Base-by-base conservation (phyloP, 192 early-diverging fungal species). In the Chytriomyces hyalinus region DNA sequence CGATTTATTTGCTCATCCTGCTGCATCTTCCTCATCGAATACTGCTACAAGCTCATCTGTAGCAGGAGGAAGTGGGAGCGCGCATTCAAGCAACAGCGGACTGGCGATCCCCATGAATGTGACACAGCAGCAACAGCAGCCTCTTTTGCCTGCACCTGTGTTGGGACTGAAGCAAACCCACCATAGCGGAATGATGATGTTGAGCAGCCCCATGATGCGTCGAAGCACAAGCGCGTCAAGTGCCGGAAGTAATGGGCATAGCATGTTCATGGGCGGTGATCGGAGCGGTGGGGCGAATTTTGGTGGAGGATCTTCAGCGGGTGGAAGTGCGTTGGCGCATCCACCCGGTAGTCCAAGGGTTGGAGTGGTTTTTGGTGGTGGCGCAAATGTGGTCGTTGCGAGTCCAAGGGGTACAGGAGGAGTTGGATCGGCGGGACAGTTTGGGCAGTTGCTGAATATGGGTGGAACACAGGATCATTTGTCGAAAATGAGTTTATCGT, bases 391-490 rank as follows among this genome's bases (percentile, higher is more conserved):
- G 44, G 49, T 68, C 43, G 64, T 67, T n/a, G 65, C 74, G 48
- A 76, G 74, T 67, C 64, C 74, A 20, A 22, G 64, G 49, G 65
- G 50, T 7, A 47, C 36, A 7, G 44, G 11, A 9, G 48, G 10
- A 7, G 73, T 11, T 6, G 73, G 61, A 61, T 17, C 49, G 26
- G 74, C 6, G 8, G 49, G 17, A 5, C 50, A 28, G 65, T 48
- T 45, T 81, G 80, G 80, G 47, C 78, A 81, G 70, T 44, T 84
- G 65, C 67, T 84, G 69, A 84, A 84, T 79, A 71, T 84, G 61
- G 77, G 68, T 5, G 83, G 83, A 6, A 70, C 83, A 17, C 83
- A 84, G 67, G 83, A 77, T 26, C 78, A 64, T 49, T 78, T 84
- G 50, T 72, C 70, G 5, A 81, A 81, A 61, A 81, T 84, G 83